Percentiles rank a stretch among this genome's conserved stretches.
Conservation (phyloP, 1,139 yeast genomes). For the Sugiyamaella novakii region DNA sequence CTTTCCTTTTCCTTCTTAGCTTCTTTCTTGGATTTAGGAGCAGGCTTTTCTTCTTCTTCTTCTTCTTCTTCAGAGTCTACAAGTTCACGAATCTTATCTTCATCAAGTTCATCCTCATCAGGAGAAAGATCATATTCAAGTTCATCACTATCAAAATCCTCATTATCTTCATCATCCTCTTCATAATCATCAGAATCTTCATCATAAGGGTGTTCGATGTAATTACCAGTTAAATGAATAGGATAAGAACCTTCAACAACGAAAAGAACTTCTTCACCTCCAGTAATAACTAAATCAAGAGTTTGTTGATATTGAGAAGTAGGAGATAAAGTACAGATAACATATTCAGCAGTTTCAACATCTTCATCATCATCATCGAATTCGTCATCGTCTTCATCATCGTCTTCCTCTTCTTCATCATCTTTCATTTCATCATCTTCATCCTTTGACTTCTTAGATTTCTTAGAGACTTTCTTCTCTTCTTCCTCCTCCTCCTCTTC, state of each 20-base stretch:
- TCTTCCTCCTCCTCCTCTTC: constrained; percentile 39
- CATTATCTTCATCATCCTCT: constrained; percentile 48
- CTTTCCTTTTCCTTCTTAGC: constrained; percentile 49
- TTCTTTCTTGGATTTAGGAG: constrained; percentile 50
- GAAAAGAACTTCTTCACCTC: constrained; percentile 92
- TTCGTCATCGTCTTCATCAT: constrained; percentile 38
- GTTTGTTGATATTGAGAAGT: constrained; percentile 78
- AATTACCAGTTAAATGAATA: constrained; percentile 90
- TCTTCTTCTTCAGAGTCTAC: constrained; percentile 51
- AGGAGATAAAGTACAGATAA: constrained; percentile 90
- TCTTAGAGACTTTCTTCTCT: constrained; percentile 28
- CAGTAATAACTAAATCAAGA: constrained; percentile 83
- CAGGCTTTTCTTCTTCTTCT: constrained; percentile 54
- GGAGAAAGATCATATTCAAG: constrained; percentile 82
- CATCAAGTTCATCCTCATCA: constrained; percentile 80
- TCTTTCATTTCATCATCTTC: constrained; percentile 46
- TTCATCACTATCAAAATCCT: constrained; percentile 61
- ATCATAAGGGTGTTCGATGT: constrained; percentile 91
- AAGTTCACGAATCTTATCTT: constrained; percentile 39
- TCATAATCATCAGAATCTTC: constrained; percentile 59
- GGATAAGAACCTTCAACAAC: constrained; percentile 96
- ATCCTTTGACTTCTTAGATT: constrained; percentile 46
- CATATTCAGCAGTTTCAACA: constrained; percentile 73
- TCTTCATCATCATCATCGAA: constrained; percentile 56
- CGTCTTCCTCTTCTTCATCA: constrained; percentile 42